These are phyloP conservation scores for Mycena sp. DNA, from an alignment of 1,284 basidiomycete species.

Conservation along the genomic window DNA sequence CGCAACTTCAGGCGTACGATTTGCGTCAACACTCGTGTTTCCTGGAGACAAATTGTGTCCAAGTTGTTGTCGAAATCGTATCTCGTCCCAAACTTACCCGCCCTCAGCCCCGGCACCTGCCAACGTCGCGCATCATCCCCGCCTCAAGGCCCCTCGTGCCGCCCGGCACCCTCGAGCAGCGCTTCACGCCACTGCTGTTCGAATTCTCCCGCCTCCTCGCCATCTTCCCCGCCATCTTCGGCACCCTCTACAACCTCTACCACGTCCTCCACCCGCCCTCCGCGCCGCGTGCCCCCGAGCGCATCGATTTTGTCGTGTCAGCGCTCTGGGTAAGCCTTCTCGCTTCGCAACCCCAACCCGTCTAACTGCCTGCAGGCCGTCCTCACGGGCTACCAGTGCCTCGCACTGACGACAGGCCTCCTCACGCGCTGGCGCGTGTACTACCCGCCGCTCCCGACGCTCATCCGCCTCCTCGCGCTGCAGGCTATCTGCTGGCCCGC, in stretches of 20 bases:
- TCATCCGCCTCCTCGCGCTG: constrained; percentile 84
- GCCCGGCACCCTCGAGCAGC: constrained; percentile 49
- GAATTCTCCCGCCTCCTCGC: constrained; percentile 69
- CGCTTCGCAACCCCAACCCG: not conserved
- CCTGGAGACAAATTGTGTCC: not conserved
- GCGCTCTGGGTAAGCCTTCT: constrained; percentile 67
- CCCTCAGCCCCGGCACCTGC: constrained; percentile 67
- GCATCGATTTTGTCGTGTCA: constrained; percentile 69
- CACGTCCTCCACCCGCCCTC: constrained; percentile 55
- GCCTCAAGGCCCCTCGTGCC: constrained; percentile 58
- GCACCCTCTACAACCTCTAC: constrained; percentile 69
- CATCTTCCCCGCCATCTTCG: constrained; percentile 74
- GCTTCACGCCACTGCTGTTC: constrained; percentile 52
- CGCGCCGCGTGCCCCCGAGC: constrained; percentile 48
- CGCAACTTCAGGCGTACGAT: too few relatives aligned
- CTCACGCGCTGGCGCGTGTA: constrained; percentile 84
- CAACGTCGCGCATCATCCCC: constrained; percentile 65
- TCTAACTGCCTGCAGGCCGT: constrained; percentile 57
- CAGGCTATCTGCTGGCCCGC: constrained; percentile 92
- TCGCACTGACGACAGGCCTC: constrained; percentile 81
- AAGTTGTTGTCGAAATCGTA: too few relatives aligned
- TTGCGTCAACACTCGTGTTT: too few relatives aligned
- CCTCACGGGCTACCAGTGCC: constrained; percentile 84
- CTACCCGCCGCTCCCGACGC: constrained; percentile 81
- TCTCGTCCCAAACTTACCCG: not conserved